Conservation (phyloP, 2,329 filamentous ascomycete species). For the Fusarium pilosicola region DNA sequence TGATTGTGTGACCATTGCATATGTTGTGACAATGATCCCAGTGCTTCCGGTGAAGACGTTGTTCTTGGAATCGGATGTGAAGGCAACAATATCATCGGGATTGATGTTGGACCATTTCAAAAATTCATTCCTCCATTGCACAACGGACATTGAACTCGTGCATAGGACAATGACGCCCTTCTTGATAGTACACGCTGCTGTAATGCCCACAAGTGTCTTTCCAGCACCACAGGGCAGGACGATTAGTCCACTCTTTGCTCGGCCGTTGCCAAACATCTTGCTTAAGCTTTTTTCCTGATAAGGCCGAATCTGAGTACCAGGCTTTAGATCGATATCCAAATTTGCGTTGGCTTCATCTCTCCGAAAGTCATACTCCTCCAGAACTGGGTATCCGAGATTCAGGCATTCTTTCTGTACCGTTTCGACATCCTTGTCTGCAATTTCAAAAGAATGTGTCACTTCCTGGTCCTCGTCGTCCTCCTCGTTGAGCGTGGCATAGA, state of each 20-base stretch:
- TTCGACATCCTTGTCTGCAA: constrained; percentile 83
- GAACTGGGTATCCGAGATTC: constrained; percentile 84
- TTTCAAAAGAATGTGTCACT: constrained; percentile 93
- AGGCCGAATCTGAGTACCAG: constrained; percentile 87
- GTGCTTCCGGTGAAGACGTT: constrained; percentile 83
- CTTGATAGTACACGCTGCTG: constrained; percentile 96
- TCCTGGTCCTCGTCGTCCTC: constrained; percentile 89
- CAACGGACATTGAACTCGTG: constrained; percentile 97
- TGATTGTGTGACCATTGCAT: constrained; percentile 97
- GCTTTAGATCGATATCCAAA: constrained; percentile 91
- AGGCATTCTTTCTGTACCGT: constrained; percentile 89
- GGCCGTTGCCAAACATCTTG: constrained; percentile 99
- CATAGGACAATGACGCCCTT: constrained; percentile 96
- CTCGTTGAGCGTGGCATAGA: constrained; percentile 79
- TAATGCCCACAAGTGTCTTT: constrained; percentile 98
- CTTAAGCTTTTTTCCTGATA: constrained; percentile 98
- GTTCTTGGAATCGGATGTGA: constrained; percentile 92
- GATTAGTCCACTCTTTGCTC: constrained; percentile 97
- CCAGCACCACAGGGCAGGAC: constrained; percentile 96
- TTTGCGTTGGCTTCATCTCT: constrained; percentile 91
- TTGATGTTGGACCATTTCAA: constrained; percentile 97
- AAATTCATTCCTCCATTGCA: constrained; percentile 97
- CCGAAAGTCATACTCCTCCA: constrained; percentile 97
- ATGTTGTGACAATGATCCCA: constrained; percentile 96
- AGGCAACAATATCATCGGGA: constrained; percentile 91